These are phyloP conservation scores for Scopulariopsis brevicaulis DNA, from an alignment of 2,329 filamentous ascomycete genomes.

Conservation along the genomic window DNA sequence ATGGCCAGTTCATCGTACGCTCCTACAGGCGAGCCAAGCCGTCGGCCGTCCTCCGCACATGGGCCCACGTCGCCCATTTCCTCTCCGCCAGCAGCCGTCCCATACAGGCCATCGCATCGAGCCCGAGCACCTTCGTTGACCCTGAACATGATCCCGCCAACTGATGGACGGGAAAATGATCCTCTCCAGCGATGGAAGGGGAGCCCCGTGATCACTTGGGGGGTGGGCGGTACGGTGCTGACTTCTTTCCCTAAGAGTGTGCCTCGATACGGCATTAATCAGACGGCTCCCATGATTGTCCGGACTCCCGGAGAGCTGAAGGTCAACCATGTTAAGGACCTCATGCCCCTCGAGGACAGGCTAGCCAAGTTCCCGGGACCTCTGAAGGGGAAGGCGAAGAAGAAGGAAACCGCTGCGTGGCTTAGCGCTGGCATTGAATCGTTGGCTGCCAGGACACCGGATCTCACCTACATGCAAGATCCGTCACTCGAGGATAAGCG, in stretches of 20 bases:
- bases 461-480: slow-evolving; percentile 33
- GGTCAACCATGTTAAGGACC: slow-evolving; percentile 62
- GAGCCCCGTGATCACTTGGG: slow-evolving; percentile 76
- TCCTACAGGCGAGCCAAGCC: slow-evolving; percentile 26
- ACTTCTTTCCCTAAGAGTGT: slow-evolving; percentile 83
- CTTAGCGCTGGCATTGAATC: slow-evolving; percentile 63
- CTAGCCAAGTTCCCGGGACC: slow-evolving; percentile 82
- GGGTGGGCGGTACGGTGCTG: slow-evolving; percentile 70
- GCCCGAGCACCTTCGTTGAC: slow-evolving; percentile 41
- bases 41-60: slow-evolving; percentile 40
- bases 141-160: slow-evolving; percentile 48
- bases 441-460: slow-evolving; percentile 50
- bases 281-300: slow-evolving; percentile 64
- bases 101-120: slow-evolving; percentile 22
- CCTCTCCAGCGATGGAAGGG: slow-evolving; percentile 85
- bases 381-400: slow-evolving; percentile 80
- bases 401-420: slow-evolving; percentile 86
- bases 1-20: slow-evolving; percentile 17
- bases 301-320: slow-evolving; percentile 74
- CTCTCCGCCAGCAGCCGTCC: slow-evolving; percentile 7
- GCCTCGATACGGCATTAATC: slow-evolving; percentile 71
- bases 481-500: slow-evolving; percentile 55
- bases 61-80: slow-evolving; percentile 2
- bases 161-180: slow-evolving; percentile 59
- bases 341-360: slow-evolving; percentile 59